Evolutionary conservation across 306 rosid species (phyloP), one percentile per base, ranked within the genome.

Genomic region (Purshia tridentata): DNA sequence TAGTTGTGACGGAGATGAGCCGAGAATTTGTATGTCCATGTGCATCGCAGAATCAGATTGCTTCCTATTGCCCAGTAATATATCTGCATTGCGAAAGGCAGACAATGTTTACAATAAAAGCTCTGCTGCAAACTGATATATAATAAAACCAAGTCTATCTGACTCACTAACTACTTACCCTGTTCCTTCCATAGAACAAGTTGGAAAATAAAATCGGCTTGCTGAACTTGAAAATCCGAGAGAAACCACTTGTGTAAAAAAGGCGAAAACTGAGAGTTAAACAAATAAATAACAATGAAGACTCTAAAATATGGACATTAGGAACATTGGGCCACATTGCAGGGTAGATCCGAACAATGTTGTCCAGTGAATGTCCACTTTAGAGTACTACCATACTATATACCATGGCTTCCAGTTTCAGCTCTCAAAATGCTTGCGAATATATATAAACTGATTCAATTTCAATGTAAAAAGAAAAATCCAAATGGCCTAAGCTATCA

Each of bases 1-100:
- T 93, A 89, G 77, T 93, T 93, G 78, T 91, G 96, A 49, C 97
- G 98, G 66, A 93, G 97, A 91, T 89, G 98, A 39, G 97, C 87
- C 56, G 98, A 93, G 13, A 93, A 85, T 89, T 93, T 90, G 83
- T 93, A 91, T 18, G 97, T 93, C 97, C 98, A 93, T 1, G 98
- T 81, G 86, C 98, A 91, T 37, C 98, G 96, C 80, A 93, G 67
- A 65, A 93, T 48, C 82, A 93, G 86, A 78, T 93, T 93, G 84
- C 97, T 93, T 74, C 92, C 93, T 48, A 93, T 81, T 79, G 88
- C 98, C 97, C 98, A 91, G 61, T 87, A 23, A 73, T 84, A 90
- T 46, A 93, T 92, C 97, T 90, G 93, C 74, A 80, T 9, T 42
- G 16, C 11, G 16, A 64, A 19, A 10, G 50, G 37, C 18, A 42